phyloP scores from a whole-genome alignment of 345 rosid genomes.

The Arabidopsis suecica region DNA sequence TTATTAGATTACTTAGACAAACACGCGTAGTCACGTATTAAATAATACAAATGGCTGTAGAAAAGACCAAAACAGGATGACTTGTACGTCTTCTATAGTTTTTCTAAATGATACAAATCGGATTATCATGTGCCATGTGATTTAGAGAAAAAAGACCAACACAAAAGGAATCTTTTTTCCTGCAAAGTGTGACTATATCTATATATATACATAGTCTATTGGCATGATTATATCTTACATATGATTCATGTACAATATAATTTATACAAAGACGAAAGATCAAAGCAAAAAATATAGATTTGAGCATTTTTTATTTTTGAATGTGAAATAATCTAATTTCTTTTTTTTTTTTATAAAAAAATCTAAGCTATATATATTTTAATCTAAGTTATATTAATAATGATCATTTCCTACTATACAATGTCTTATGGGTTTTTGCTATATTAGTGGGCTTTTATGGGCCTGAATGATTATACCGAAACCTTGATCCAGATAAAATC shows the following conservation, averaged over 20 bases:
- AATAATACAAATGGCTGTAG: conserved; percentile 26
- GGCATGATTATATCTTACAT: conserved; percentile 23
- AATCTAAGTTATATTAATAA: no score
- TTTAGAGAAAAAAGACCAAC: conserved; percentile 9
- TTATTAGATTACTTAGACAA: no score
- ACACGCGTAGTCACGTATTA: background rate
- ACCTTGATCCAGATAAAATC: conserved; percentile 20
- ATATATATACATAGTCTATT: conserved; percentile 9
- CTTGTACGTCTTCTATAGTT: conserved; percentile 19
- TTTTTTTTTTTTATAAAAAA: no score
- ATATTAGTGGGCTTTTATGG: background rate
- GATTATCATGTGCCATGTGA: conserved; percentile 44
- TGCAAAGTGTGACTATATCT: conserved; percentile 14
- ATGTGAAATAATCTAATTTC: background rate
- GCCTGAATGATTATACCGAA: background rate
- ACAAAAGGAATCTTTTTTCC: conserved; percentile 32
- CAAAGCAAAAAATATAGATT: background rate
- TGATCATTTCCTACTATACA: background rate
- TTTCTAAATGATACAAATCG: background rate
- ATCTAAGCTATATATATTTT: no score
- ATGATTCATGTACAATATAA: background rate
- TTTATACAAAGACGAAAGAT: background rate
- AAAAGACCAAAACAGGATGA: conserved; percentile 22
- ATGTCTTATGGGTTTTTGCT: background rate
- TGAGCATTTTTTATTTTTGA: background rate